phyloP scores from a whole-genome alignment of 1,284 basidiomycete species.

The Athelia sp. region DNA sequence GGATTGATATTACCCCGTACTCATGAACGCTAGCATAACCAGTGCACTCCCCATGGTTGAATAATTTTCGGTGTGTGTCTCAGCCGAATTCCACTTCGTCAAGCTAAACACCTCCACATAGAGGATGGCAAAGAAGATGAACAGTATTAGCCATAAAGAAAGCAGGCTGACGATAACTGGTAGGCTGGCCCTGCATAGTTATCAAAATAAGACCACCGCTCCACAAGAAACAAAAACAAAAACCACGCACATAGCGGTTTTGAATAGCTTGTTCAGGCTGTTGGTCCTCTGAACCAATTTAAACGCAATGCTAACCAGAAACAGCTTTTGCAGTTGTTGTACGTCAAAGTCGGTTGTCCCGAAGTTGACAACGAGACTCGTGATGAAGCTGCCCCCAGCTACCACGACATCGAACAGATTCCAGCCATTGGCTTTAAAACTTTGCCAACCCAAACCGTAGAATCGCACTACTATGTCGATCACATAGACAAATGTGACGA shows the following conservation, averaged over 20 bases:
- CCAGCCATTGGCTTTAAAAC: constrained; percentile 87
- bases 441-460: constrained; percentile 80
- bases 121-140: constrained; percentile 90
- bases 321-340: constrained; percentile 88
- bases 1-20: constrained; percentile 48
- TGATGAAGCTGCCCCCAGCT: constrained; percentile 79
- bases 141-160: constrained; percentile 87
- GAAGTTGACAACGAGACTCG: constrained; percentile 75
- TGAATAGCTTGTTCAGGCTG: constrained; percentile 93
- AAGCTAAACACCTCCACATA: constrained; percentile 91
- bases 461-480: constrained; percentile 79
- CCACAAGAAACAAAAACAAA: background rate
- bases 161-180: constrained; percentile 86
- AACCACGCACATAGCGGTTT: constrained; percentile 80
- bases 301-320: constrained; percentile 89
- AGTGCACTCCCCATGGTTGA: constrained; percentile 76
- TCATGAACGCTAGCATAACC: constrained; percentile 83
- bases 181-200: constrained; percentile 65
- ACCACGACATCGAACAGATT: constrained; percentile 90
- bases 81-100: constrained; percentile 80
- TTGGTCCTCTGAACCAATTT: constrained; percentile 92
- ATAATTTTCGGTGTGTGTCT: constrained; percentile 78
- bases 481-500: constrained; percentile 70
- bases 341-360: constrained; percentile 45
- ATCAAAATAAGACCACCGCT: constrained; percentile 5